Evolutionary conservation across 805 yeast genomes (phyloP).

Genomic region (Metschnikowia orientalis): DNA sequence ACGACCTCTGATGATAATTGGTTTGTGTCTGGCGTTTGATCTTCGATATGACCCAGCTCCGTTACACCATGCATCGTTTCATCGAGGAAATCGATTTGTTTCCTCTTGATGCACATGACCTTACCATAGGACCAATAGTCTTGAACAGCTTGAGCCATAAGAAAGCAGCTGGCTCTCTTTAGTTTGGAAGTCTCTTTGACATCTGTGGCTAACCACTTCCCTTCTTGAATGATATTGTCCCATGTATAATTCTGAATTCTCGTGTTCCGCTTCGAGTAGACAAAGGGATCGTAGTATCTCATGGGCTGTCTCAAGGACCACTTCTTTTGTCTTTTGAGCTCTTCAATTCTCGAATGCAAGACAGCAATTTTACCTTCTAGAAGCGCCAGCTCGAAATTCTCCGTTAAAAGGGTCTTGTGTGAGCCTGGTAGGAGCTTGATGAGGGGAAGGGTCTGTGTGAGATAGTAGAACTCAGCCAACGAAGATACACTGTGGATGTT

Average conservation of each 20-base stretch:
- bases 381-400: slow-evolving; percentile 76
- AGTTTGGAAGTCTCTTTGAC: slow-evolving; percentile 65
- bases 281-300: slow-evolving; percentile 63
- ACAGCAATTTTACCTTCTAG: slow-evolving; percentile 91
- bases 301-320: slow-evolving; percentile 91
- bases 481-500: slow-evolving; percentile 46
- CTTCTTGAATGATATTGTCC: slow-evolving; percentile 72
- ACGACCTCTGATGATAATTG: not conserved
- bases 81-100: slow-evolving; percentile 33
- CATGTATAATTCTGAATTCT: slow-evolving; percentile 52
- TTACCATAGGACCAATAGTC: slow-evolving; percentile 81
- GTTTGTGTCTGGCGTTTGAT: too few species aligned
- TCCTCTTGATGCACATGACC: slow-evolving; percentile 53
- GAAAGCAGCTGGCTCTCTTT: slow-evolving; percentile 65
- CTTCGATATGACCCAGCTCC: not conserved
- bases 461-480: slow-evolving; percentile 78
- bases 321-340: slow-evolving; percentile 75
- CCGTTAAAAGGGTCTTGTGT: slow-evolving; percentile 82
- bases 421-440: slow-evolving; percentile 77
- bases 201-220: slow-evolving; percentile 79
- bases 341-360: slow-evolving; percentile 86
- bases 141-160: slow-evolving; percentile 64
- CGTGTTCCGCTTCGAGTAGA: slow-evolving; percentile 19
- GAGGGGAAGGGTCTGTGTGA: slow-evolving; percentile 83
- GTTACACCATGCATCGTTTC: slow-evolving; percentile 3